Conservation (phyloP, 2,329 filamentous ascomycete species). For the Fusarium sp. region DNA sequence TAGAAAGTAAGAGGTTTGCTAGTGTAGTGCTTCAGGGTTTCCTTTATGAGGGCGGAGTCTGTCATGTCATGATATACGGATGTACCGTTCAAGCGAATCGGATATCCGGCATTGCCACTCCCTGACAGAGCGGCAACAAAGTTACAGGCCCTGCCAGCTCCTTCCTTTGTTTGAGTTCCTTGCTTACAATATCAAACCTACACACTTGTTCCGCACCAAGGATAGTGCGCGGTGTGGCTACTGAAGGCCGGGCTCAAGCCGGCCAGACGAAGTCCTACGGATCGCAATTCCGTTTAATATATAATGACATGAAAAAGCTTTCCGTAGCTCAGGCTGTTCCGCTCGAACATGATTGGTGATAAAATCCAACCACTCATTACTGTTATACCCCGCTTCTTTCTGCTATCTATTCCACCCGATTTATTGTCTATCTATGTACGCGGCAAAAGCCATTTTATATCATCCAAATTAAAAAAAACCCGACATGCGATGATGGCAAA, state of each 20-base stretch:
- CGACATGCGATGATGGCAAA: background rate
- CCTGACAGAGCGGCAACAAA: background rate
- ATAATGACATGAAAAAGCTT: background rate
- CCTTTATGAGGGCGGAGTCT: background rate
- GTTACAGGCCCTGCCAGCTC: background rate
- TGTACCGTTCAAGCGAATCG: background rate
- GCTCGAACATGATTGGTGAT: background rate
- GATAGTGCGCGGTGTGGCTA: background rate
- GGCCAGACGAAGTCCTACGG: background rate
- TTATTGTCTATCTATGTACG: background rate
- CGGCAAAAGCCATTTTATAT: background rate
- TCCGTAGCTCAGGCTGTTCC: background rate
- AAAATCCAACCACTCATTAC: background rate
- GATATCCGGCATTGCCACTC: background rate
- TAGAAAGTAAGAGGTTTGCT: background rate
- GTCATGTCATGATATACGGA: background rate
- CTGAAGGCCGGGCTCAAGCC: background rate
- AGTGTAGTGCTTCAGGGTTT: background rate
- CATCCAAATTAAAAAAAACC: rapidly evolving
- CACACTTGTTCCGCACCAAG: background rate
- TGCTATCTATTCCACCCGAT: background rate
- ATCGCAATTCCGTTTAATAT: background rate
- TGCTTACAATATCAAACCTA: background rate
- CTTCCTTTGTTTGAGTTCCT: background rate
- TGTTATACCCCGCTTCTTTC: background rate